phyloP scores from a whole-genome alignment of 805 yeast species.

The Priceomyces castillae region DNA sequence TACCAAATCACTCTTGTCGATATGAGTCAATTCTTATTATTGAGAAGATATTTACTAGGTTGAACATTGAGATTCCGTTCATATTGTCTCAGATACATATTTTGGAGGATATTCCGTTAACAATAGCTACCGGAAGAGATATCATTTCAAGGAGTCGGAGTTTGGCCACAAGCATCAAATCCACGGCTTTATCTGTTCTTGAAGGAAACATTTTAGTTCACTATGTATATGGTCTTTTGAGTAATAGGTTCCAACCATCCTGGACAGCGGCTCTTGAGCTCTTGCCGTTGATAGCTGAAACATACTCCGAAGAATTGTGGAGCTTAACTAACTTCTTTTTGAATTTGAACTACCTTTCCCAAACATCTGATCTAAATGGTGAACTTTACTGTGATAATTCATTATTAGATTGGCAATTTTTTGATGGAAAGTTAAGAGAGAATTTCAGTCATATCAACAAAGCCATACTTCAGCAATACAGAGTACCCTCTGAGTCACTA shows the following conservation, averaged over 20 bases:
- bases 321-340: slow-evolving; percentile 38
- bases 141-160: slow-evolving; percentile 65
- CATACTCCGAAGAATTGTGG: slow-evolving; percentile 53
- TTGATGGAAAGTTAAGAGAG: slow-evolving; percentile 44
- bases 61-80: slow-evolving; percentile 28
- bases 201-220: slow-evolving; percentile 31
- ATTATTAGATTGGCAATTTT: slow-evolving; percentile 40
- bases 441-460: slow-evolving; percentile 30
- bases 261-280: slow-evolving; percentile 76
- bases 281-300: slow-evolving; percentile 39
- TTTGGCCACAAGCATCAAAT: slow-evolving; percentile 44
- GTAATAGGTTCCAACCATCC: slow-evolving; percentile 76
- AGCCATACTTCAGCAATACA: slow-evolving; percentile 27
- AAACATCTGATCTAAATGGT: slow-evolving; percentile 1
- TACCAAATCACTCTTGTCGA: slow-evolving; percentile 53
- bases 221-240: slow-evolving; percentile 57
- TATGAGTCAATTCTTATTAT: slow-evolving; percentile 50
- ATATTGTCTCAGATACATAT: slow-evolving; percentile 50
- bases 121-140: slow-evolving; percentile 70
- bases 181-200: slow-evolving; percentile 14
- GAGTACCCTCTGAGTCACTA: slow-evolving; percentile 33
- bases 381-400: slow-evolving; percentile 1
- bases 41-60: slow-evolving; percentile 22
- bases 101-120: slow-evolving; percentile 72
- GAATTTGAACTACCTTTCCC: slow-evolving; percentile 2